Evolutionary conservation across 805 yeast species (phyloP), one percentile per base, ranked within the genome.

Genomic region (Nakazawaea anatomiae): DNA sequence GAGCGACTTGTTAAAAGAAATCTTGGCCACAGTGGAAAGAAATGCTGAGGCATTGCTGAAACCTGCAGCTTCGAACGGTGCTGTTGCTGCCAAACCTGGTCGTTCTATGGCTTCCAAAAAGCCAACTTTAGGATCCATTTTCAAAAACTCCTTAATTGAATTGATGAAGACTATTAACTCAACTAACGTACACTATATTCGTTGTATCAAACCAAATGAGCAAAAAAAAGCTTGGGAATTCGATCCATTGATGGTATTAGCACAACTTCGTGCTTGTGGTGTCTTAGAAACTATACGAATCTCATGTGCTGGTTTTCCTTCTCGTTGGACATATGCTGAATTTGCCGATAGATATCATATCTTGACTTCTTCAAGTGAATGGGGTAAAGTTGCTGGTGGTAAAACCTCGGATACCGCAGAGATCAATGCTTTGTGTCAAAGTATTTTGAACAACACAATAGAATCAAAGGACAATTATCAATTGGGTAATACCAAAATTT

Each of bases 201-300:
- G 99, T 65, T 92, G 99, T 75, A 92, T 94, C 65, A 92, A 92
- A 68, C 98, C 99, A 5, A 92, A 92, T 66, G 97, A 90, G 61
- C 84, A 83, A 56, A 92, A 94, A 68, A 85, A 82, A 54, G 96
- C 98, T 1, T 92, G 99, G 98, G 86, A 84, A 65, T 92, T 92
- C 68, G 96, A 90, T 62, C 89, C 96, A 12, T 77, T 90, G 42
- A 91, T 92, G 97, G 98, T 92, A 11, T 75, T 94, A 54, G 85
- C 96, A 5, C 99, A 92, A 69, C 76, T 92, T 55, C 81, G 99
- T 65, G 99, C 99, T 5, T 92, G 99, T 75, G 99, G 99, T 85
- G 98, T 92, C 44, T 75, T 92, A 58, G 99, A 94, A 66, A 94
- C 99, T 1, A 92, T 92, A 63, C 76, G 96, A 62, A 92, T 92